A percentile compares a stretch with the other conserved stretches of the same genome.
These are phyloP conservation scores for Blastobotrys mokoenaii DNA, from an alignment of 805 yeast genomes.

Conservation along the genomic window DNA sequence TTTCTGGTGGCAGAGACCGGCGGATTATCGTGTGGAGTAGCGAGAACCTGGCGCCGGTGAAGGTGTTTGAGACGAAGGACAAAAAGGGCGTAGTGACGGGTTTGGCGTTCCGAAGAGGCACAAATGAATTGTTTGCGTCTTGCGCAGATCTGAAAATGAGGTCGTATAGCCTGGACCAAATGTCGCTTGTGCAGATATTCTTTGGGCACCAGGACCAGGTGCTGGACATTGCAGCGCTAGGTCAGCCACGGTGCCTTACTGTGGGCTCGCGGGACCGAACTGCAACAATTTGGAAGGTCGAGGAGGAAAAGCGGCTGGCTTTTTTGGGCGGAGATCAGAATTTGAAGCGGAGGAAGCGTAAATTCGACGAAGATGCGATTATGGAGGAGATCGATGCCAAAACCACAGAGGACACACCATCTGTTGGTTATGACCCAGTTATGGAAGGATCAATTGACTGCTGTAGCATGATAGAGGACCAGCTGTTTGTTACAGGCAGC, in stretches of 20 bases:
- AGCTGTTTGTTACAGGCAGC: constrained; percentile 88
- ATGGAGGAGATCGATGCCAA: constrained; percentile 7
- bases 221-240: constrained; percentile 69
- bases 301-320: constrained; percentile 89
- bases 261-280: constrained; percentile 94
- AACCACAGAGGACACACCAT: not conserved
- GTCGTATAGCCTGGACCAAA: constrained; percentile 76
- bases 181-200: constrained; percentile 80
- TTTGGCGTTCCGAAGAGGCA: constrained; percentile 65
- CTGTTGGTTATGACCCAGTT: constrained; percentile 21
- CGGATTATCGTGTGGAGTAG: constrained; percentile 80
- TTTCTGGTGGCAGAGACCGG: constrained; percentile 84
- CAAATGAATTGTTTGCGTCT: constrained; percentile 84
- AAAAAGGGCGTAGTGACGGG: constrained; percentile 65
- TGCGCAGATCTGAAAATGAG: constrained; percentile 89
- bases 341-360: constrained; percentile 29
- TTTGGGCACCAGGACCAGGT: constrained; percentile 95
- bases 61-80: constrained; percentile 68
- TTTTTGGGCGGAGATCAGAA: constrained; percentile 81
- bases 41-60: constrained; percentile 65
- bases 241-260: constrained; percentile 86
- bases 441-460: constrained; percentile 84
- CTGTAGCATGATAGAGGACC: constrained; percentile 85
- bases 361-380: not conserved
- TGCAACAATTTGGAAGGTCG: constrained; percentile 92